A percentile compares a stretch with the other conserved stretches of the same genome.
Conservation (phyloP, 768 basidiomycete species). For the Mycena epipterygia region DNA sequence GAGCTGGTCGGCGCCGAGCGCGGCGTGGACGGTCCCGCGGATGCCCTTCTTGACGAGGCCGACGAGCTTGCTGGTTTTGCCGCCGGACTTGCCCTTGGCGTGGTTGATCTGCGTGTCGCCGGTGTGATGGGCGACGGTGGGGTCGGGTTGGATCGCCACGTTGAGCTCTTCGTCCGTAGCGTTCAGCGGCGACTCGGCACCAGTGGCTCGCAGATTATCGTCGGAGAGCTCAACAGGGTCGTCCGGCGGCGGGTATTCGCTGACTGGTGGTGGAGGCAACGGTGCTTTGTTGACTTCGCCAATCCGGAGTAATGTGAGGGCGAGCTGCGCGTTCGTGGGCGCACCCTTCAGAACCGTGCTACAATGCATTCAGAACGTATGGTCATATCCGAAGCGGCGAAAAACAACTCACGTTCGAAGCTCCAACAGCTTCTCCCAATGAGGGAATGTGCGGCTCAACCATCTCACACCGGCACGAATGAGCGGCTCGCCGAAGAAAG, state of each 20-base stretch:
- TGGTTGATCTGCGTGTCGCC: constrained; percentile 21
- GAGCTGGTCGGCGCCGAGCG: constrained; percentile 24
- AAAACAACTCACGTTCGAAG: constrained; percentile 50
- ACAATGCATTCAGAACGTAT: constrained; percentile 20
- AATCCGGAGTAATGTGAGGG: constrained; percentile 55
- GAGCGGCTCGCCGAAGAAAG: constrained; percentile 57
- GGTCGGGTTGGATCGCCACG: constrained; percentile 15
- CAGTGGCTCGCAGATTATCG: constrained; percentile 24
- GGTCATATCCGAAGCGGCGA: constrained; percentile 13
- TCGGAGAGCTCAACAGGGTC: constrained; percentile 17
- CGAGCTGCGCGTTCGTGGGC: constrained; percentile 60
- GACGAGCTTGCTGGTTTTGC: constrained; percentile 20
- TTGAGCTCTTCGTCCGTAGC: constrained; percentile 27
- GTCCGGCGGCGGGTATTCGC: constrained; percentile 20
- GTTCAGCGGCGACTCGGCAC: constrained; percentile 22
- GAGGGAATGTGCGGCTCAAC: constrained; percentile 49
- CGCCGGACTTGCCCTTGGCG: constrained; percentile 17
- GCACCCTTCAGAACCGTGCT: constrained; percentile 55
- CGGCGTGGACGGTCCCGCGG: constrained; percentile 18
- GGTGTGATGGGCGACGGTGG: constrained; percentile 18
- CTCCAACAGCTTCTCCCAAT: constrained; percentile 53
- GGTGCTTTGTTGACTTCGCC: constrained; percentile 54
- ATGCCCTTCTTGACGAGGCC: constrained; percentile 21
- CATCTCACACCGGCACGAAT: constrained; percentile 43
- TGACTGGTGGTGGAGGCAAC: constrained; percentile 52